Evolutionary conservation across 495 filamentous ascomycete species (phyloP), one percentile per base, ranked within the genome.

Genomic region (Melanomma pulvis-pyrius): DNA sequence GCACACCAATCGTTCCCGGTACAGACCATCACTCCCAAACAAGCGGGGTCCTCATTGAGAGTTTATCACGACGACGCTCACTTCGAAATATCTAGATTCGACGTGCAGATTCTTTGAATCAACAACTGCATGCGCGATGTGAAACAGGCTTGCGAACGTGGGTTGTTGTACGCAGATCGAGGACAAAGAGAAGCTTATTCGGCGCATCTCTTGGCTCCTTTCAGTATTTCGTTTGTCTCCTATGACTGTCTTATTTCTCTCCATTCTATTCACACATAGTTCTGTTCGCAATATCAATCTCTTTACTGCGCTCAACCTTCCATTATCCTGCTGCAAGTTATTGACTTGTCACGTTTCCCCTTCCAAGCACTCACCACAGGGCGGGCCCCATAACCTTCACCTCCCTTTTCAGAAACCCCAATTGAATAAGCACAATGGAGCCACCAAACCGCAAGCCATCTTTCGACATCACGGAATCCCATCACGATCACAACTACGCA

Each of bases 1-100:
- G 59, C 48, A 26, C 59, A 61, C 59, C 59, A 61, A 61, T 61
- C 59, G 26, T 51, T 52, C 26, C 46, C n/a, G 28, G 46, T n/a
- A 39, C 47, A 51, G 9, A 21, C 13, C 19, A 17, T 1, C 26
- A 1, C 46, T 52, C 48, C 30, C 30, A 61, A 36, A 61, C 59
- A 61, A 51, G 46, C 26, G 57, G 13, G 28, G 25, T 7, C 5
- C 22, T 32, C 15, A 46, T 28, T 17, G 24, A 8, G 17, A 32
- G 28, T 49, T n/a, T 50, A 61, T 61, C 58, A 49, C 58, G 13
- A 61, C 58, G 55, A 47, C 49, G 25, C 22, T 13, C 9, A 24
- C 4, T 4, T 34, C 7, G 19, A 24, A 5, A 13, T 4, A 51
- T 4, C 21, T 19, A 26, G 19, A 26, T 26, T 4, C 48, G 25